A percentile compares a stretch with the other conserved stretches of the same genome.
phyloP scores from a whole-genome alignment of 106 monocot species.

The Vanilla planifolia region DNA sequence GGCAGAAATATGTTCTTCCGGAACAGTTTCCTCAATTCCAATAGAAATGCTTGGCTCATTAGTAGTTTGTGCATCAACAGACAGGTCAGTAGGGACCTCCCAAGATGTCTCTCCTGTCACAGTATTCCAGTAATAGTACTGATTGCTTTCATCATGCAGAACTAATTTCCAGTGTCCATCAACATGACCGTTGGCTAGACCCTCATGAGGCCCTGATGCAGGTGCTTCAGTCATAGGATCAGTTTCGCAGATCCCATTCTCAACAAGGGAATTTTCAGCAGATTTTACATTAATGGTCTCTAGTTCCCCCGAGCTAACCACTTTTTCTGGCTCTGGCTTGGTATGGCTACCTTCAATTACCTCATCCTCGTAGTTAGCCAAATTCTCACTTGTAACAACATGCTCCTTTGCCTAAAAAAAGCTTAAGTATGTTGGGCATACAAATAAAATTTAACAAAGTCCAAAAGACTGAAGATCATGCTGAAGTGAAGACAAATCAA shows the following conservation, averaged over 20 bases:
- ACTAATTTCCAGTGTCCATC: constrained; percentile 74
- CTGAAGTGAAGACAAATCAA: too few relatives aligned
- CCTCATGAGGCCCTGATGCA: constrained; percentile 26
- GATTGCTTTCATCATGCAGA: constrained; percentile 74
- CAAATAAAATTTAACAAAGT: not conserved
- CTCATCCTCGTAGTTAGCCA: constrained; percentile 13
- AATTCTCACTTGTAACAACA: constrained; percentile 8
- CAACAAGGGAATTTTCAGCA: constrained; percentile 5
- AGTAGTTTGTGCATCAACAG: constrained; percentile 9
- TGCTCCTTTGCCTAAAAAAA: constrained; percentile 24
- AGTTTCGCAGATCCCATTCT: constrained; percentile 14
- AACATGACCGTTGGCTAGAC: constrained; percentile 36
- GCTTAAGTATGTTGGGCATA: not conserved
- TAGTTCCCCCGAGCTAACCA: constrained; percentile 2
- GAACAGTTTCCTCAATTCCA: constrained; percentile 9
- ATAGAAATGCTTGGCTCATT: constrained; percentile 23
- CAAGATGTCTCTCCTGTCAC: constrained; percentile 95
- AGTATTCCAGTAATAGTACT: constrained; percentile 94
- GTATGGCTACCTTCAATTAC: constrained; percentile 5
- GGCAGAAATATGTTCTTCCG: constrained; percentile 7
- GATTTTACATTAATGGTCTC: constrained; percentile 11
- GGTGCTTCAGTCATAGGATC: constrained; percentile 9
- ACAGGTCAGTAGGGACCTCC: constrained; percentile 56
- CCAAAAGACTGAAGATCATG: too few relatives aligned
- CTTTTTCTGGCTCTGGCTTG: constrained; percentile 17